Evolutionary conservation across 2,329 filamentous ascomycete genomes (phyloP), one percentile per base, ranked within the genome.

Genomic region (Fusarium floridanum): DNA sequence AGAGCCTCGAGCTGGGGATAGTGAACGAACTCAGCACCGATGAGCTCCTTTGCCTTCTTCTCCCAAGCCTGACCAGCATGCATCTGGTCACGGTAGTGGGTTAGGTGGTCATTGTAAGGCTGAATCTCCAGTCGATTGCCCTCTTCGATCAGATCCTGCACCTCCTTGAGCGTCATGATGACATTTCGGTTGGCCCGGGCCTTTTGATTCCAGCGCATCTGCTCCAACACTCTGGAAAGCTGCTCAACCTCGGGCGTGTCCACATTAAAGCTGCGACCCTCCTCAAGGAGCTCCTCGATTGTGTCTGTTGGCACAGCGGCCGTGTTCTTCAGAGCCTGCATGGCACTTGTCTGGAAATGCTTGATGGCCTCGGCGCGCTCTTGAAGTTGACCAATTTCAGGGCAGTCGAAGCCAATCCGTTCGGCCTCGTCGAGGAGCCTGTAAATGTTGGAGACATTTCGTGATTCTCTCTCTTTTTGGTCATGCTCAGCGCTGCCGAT

Each of bases 1-100:
- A 99, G 86, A 0, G 96, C 95, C 82, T 98, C 97, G 1, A 99
- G 89, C 81, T 99, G 97, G 63, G 95, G 94, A 79, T 97, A 98
- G 83, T 98, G 95, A 12, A 98, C 93, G 48, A 93, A 88, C 79
- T 98, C 96, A 10, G 95, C 95, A n/a, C 91, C 90, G 84, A 98
- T 97, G 63, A 99, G 87, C 81, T 99, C 96, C 78, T 94, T 93
- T 3, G 95, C 96, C 83, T 98, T 98, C 57, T 91, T 88, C 84
- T 98, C 97, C 97, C 97, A 99, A 55, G 94, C 88, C 79, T 95
- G 90, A 43, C 96, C 97, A 29, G 93, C 90, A 8, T 89, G 87
- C 75, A 92, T 89, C 81, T 97, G 93, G 32, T 96, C 93, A 69
- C 91, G 90, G 79, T 95, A 94, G 82, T 91, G 92, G 14, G 89